phyloP scores from a whole-genome alignment of 2,329 filamentous ascomycete species.

The Chlorencoelia australis region DNA sequence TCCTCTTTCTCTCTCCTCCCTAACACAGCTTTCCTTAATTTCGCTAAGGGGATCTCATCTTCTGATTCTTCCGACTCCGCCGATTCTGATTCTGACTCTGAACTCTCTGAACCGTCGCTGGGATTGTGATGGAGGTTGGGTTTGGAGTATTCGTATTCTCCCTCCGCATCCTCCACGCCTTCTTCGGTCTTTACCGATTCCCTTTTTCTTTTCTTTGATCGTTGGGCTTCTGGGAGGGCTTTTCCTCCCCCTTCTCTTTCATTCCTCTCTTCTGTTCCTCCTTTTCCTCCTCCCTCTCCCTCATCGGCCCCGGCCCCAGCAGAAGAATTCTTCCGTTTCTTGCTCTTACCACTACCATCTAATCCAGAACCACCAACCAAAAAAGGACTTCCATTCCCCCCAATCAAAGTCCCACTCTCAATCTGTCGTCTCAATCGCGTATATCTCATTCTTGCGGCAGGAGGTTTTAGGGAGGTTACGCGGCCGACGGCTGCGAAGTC shows the following conservation, averaged over 20 bases:
- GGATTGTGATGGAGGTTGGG: too few species aligned
- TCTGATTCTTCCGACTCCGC: conserved; percentile 11
- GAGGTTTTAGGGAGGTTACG: conserved; percentile 27
- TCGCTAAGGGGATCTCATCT: conserved; percentile 19
- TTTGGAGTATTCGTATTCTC: too few species aligned
- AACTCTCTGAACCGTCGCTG: too few species aligned
- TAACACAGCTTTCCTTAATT: conserved; percentile 8
- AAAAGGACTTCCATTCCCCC: conserved; percentile 17
- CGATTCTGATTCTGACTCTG: conserved; percentile 1
- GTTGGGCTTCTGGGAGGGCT: too few species aligned
- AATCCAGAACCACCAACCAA: conserved; percentile 3
- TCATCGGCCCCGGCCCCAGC: too few species aligned
- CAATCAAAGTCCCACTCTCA: conserved; percentile 22
- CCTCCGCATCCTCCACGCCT: too few species aligned
- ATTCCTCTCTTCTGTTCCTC: neutral
- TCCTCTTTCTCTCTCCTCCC: neutral
- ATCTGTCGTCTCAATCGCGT: conserved; percentile 27
- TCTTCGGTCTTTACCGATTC: too few species aligned
- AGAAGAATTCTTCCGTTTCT: conserved; percentile 1
- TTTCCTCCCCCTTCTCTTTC: neutral
- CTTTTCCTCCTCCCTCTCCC: neutral
- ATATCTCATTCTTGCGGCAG: conserved; percentile 32
- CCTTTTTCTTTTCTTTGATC: too few species aligned
- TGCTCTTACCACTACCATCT: neutral
- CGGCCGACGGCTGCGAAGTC: conserved; percentile 30